Evolutionary conservation across 202 grass and related monocot genomes (phyloP).

Genomic region (Panicum virgatum): DNA sequence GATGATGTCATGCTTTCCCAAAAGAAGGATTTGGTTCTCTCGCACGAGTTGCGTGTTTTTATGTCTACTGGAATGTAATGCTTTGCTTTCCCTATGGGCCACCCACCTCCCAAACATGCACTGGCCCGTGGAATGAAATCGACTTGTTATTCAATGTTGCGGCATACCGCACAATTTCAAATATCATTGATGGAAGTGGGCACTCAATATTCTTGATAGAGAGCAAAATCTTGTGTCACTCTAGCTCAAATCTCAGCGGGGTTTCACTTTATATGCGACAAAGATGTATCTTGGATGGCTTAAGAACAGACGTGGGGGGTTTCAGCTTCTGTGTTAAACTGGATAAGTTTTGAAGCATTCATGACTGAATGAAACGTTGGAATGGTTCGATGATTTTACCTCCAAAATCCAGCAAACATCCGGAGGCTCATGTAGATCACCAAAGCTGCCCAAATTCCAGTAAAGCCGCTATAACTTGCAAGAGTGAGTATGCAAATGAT

Average conservation of each 20-base stretch:
- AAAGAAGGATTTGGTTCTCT: not conserved
- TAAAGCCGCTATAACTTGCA: conserved; percentile 56
- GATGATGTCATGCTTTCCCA: not conserved
- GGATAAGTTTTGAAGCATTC: not conserved
- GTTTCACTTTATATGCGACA: not conserved
- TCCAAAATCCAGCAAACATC: conserved; percentile 87
- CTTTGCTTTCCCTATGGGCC: not conserved
- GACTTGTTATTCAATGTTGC: not conserved
- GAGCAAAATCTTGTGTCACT: not conserved
- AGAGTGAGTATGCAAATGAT: conserved; percentile 59
- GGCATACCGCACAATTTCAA: not conserved
- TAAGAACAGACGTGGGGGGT: not conserved
- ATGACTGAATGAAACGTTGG: not conserved
- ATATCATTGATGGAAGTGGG: not conserved
- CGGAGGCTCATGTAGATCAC: conserved; percentile 90
- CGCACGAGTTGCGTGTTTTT: not conserved
- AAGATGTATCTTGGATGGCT: not conserved
- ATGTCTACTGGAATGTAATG: not conserved
- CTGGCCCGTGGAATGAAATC: not conserved
- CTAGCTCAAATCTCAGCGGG: not conserved
- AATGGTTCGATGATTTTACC: conserved; percentile 48
- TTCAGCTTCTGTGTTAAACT: not conserved
- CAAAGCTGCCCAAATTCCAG: conserved; percentile 86
- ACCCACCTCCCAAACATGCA: not conserved
- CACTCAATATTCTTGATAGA: not conserved